A percentile compares a stretch with the other conserved stretches of the same genome.
Conservation (phyloP, 352 stramenopile genomes). For the Plasmopara viticola region DNA sequence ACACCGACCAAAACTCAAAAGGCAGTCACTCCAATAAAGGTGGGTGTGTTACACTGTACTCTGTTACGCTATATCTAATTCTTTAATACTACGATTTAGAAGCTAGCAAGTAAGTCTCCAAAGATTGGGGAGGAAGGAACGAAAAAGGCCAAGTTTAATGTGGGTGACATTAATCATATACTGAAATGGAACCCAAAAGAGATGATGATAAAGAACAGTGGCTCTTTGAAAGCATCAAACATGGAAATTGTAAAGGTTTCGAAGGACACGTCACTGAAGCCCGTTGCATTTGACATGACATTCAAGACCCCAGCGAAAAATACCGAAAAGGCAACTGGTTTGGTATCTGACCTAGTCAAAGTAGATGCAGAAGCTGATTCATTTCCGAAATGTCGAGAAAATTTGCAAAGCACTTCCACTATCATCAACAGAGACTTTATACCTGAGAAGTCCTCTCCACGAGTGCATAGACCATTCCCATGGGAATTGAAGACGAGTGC, state of each 20-base stretch:
- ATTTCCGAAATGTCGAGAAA: constrained; percentile 1
- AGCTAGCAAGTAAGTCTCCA: constrained; percentile 2
- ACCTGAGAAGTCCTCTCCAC: constrained; percentile 6
- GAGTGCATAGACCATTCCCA: constrained; percentile 9
- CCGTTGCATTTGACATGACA: background rate
- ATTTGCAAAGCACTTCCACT: background rate
- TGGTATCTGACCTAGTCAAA: constrained; percentile 1
- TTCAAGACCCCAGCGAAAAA: constrained; percentile 3
- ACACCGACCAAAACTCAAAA: constrained; percentile 16
- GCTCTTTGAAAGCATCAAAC: background rate
- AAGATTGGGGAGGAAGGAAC: constrained; percentile 7
- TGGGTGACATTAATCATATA: constrained; percentile 22
- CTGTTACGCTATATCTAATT: background rate
- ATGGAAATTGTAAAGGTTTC: constrained; percentile 5
- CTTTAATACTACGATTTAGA: background rate
- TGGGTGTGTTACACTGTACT: constrained; percentile 3
- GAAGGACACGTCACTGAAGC: constrained; percentile 8
- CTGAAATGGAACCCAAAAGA: constrained; percentile 22
- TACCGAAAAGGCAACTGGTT: constrained; percentile 7
- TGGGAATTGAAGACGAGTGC: constrained; percentile 7
- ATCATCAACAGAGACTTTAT: constrained; percentile 1
- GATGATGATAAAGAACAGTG: constrained; percentile 7
- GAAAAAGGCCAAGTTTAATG: constrained; percentile 16
- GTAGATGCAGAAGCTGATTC: background rate
- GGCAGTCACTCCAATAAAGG: constrained; percentile 16